Conservation (phyloP, 345 rosid species). For the Eucalyptus urophylla region DNA sequence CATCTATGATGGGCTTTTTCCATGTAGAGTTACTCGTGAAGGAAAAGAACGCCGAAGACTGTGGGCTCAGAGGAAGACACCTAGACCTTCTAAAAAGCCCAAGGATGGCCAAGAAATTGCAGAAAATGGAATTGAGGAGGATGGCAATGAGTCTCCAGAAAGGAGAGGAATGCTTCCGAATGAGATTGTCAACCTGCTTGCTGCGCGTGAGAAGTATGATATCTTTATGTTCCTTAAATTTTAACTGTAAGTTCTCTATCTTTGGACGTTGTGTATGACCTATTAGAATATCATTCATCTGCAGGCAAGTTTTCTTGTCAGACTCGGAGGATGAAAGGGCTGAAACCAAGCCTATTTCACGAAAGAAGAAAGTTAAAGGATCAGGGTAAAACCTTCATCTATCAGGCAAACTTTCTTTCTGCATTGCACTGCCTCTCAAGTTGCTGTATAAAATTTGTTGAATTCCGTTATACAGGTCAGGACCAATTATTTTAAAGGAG, state of each 20-base stretch:
- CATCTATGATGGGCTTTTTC: neutral
- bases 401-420: neutral
- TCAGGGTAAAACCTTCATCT: constrained; percentile 37
- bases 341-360: constrained; percentile 7
- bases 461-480: constrained; percentile 27
- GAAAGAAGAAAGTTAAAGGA: constrained; percentile 51
- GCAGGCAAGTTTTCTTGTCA: constrained; percentile 47
- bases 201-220: constrained; percentile 66
- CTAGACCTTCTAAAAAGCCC: constrained; percentile 10
- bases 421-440: neutral
- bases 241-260: neutral
- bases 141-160: constrained; percentile 8
- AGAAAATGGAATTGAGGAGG: constrained; percentile 19
- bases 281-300: neutral
- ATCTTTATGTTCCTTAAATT: neutral
- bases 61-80: constrained; percentile 61
- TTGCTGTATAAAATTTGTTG: neutral
- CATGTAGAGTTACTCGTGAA: constrained; percentile 42
- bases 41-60: constrained; percentile 60
- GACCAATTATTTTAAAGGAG: constrained; percentile 58
- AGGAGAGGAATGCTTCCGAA: constrained; percentile 67
- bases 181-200: constrained; percentile 65
- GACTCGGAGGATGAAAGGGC: constrained; percentile 53
- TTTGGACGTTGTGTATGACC: neutral
- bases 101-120: constrained; percentile 10